These are phyloP conservation scores for Trichosporon inkin DNA, from an alignment of 1,284 basidiomycete genomes.

Conservation along the genomic window DNA sequence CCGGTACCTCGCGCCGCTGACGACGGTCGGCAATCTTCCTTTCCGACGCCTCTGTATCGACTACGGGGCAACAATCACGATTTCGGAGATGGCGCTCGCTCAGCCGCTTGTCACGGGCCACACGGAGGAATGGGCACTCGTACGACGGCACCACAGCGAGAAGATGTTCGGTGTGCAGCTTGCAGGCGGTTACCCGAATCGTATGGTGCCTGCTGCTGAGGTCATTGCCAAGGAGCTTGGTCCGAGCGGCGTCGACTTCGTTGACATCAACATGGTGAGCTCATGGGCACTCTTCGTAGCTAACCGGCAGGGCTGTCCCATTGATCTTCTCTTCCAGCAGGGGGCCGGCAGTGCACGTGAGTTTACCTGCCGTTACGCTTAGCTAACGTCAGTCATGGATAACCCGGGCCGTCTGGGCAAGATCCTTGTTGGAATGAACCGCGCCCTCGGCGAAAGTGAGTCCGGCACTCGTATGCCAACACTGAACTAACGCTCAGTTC, in stretches of 20 bases:
- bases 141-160: constrained; percentile 81
- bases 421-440: constrained; percentile 87
- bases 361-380: constrained; percentile 16
- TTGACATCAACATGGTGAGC: constrained; percentile 70
- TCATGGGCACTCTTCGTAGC: background rate
- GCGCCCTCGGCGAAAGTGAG: constrained; percentile 71
- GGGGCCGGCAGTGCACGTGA: constrained; percentile 79
- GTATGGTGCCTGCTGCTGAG: constrained; percentile 71
- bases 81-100: constrained; percentile 84
- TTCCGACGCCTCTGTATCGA: constrained; percentile 84
- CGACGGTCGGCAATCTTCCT: constrained; percentile 92
- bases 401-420: constrained; percentile 74
- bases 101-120: constrained; percentile 75
- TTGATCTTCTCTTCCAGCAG: constrained; percentile 88
- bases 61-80: constrained; percentile 90
- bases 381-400: constrained; percentile 65
- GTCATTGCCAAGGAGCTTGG: constrained; percentile 66
- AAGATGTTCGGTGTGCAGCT: constrained; percentile 83
- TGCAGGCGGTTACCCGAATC: constrained; percentile 52
- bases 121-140: constrained; percentile 85
- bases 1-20: constrained; percentile 89
- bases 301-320: constrained; percentile 79
- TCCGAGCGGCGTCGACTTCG: constrained; percentile 68
- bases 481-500: constrained; percentile 55
- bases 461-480: background rate